Evolutionary conservation across 148 eudicot species (phyloP).

Genomic region (Cornus kousa): DNA sequence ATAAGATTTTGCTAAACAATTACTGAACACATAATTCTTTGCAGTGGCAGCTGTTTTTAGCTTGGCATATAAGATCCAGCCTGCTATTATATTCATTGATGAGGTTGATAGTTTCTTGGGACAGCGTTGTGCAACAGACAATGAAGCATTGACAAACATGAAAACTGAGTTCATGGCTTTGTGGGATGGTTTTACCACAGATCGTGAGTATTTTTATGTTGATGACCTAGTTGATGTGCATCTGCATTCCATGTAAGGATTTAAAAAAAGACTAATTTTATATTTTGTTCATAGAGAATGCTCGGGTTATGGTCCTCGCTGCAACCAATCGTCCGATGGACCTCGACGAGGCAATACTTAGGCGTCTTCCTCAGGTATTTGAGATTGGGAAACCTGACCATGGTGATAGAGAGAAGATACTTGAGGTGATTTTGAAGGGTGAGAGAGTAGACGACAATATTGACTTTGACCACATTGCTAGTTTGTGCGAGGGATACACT

Average conservation of each 20-base stretch:
- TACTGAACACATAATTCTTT: neutral
- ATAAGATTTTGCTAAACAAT: neutral
- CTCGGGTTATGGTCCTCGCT: constrained; percentile 86
- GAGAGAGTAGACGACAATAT: constrained; percentile 61
- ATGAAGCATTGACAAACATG: constrained; percentile 75
- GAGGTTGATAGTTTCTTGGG: constrained; percentile 91
- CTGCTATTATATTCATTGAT: constrained; percentile 85
- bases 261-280: neutral
- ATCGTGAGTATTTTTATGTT: constrained; percentile 45
- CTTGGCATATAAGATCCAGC: constrained; percentile 83
- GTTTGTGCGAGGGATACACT: constrained; percentile 65
- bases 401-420: constrained; percentile 58
- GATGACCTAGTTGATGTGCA: no score
- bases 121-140: constrained; percentile 70
- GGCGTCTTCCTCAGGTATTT: constrained; percentile 84
- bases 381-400: constrained; percentile 76
- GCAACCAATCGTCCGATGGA: constrained; percentile 89
- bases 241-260: no score
- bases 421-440: constrained; percentile 64
- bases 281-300: constrained; percentile 41
- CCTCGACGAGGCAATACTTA: constrained; percentile 85
- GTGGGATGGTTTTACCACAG: constrained; percentile 95
- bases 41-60: constrained; percentile 89
- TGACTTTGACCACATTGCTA: constrained; percentile 58
- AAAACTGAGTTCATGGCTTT: constrained; percentile 89